phyloP scores from a whole-genome alignment of 768 basidiomycete genomes.

The Tricholoma hemisulphureum region DNA sequence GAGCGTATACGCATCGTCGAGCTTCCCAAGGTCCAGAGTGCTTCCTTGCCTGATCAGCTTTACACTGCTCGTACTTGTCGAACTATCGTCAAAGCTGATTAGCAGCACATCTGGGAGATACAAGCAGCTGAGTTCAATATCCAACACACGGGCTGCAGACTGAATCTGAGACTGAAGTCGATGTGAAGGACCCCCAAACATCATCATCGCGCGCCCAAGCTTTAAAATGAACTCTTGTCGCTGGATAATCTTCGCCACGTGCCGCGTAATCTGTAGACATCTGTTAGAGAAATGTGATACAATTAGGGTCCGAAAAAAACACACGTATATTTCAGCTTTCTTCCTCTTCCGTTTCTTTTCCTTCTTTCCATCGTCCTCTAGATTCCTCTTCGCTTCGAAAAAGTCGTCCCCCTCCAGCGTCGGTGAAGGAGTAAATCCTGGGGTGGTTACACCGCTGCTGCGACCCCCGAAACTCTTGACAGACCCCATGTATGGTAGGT shows the following conservation, averaged over 20 bases:
- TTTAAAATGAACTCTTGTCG: conserved; percentile 86
- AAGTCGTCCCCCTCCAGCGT: conserved; percentile 22
- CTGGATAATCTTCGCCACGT: conserved; percentile 78
- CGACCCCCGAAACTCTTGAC: conserved; percentile 16
- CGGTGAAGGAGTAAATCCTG: conserved; percentile 27
- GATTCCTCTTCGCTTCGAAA: conserved; percentile 11
- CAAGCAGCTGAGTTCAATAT: conserved; percentile 67
- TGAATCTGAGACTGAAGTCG: conserved; percentile 80
- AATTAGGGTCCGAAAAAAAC: conserved; percentile 1
- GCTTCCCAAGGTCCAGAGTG: conserved; percentile 73
- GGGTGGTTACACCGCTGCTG: conserved; percentile 25
- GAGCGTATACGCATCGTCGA: conserved; percentile 64
- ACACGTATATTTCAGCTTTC: conserved; percentile 75
- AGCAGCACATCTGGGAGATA: conserved; percentile 76
- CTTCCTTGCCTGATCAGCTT: conserved; percentile 75
- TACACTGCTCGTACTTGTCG: conserved; percentile 78
- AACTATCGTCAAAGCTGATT: conserved; percentile 77
- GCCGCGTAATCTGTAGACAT: conserved; percentile 64
- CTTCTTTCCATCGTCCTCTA: conserved; percentile 33
- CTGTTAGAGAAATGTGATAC: not conserved
- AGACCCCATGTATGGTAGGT: conserved; percentile 19
- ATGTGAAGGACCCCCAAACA: conserved; percentile 83
- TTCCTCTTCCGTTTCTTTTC: conserved; percentile 55
- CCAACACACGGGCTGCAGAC: conserved; percentile 75
- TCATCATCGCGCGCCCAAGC: conserved; percentile 84